phyloP scores from a whole-genome alignment of 768 basidiomycete genomes.

The Phanerochaete sordida region DNA sequence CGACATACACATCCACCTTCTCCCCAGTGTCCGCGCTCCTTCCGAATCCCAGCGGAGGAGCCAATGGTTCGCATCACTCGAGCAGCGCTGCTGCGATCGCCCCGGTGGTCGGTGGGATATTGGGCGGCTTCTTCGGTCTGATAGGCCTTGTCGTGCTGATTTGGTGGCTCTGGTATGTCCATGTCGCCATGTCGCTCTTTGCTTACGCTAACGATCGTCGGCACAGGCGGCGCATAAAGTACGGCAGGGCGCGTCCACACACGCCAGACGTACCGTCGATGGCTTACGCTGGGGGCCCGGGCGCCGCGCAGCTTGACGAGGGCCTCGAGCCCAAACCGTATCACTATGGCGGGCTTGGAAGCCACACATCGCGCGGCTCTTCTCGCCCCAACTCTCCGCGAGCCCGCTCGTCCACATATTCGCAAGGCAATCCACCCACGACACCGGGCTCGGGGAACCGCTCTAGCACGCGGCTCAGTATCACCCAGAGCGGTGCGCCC shows the following conservation, averaged over 20 bases:
- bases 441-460: slow-evolving; percentile 4
- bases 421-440: slow-evolving; percentile 5
- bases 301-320: background rate
- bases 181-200: background rate
- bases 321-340: slow-evolving; percentile 52
- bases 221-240: background rate
- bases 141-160: slow-evolving; percentile 39
- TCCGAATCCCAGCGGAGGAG: slow-evolving; percentile 20
- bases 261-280: background rate
- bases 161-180: slow-evolving; percentile 48
- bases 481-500: slow-evolving; percentile 7
- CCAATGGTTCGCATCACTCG: background rate
- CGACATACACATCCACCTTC: slow-evolving; percentile 36
- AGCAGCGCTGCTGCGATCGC: slow-evolving; percentile 25
- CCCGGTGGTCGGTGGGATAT: slow-evolving; percentile 50
- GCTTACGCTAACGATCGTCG: background rate
- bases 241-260: background rate
- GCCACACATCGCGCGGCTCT: background rate
- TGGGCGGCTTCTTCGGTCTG: slow-evolving; percentile 53
- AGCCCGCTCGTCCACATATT: slow-evolving; percentile 2
- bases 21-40: slow-evolving; percentile 27
- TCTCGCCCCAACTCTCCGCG: slow-evolving; percentile 12
- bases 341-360: slow-evolving; percentile 59
- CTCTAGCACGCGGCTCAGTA: slow-evolving; percentile 3
- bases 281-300: background rate